These are phyloP conservation scores for Podospora comata DNA, from an alignment of 495 filamentous ascomycete genomes.

Conservation along the genomic window DNA sequence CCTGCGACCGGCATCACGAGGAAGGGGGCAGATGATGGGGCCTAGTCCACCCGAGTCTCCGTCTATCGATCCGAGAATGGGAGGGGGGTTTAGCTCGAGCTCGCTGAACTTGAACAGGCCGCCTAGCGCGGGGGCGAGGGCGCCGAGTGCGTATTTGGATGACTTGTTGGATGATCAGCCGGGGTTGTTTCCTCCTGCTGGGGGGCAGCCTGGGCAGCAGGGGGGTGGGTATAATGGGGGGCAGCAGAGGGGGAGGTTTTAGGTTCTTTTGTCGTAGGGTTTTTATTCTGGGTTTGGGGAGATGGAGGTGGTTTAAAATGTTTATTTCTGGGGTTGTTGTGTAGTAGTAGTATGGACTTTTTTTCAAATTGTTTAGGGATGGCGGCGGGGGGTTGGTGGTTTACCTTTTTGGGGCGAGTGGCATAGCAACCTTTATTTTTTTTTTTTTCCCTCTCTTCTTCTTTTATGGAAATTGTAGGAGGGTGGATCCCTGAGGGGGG, in stretches of 20 bases:
- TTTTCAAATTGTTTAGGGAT: neutral
- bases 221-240: constrained; percentile 7
- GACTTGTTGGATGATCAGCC: constrained; percentile 73
- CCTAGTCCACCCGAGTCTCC: constrained; percentile 70
- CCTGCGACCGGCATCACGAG: constrained; percentile 52
- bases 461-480: neutral
- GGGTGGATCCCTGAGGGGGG: neutral
- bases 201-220: constrained; percentile 4
- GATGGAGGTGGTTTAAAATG: neutral
- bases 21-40: constrained; percentile 42
- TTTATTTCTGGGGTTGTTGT: neutral
- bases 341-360: neutral
- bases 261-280: neutral
- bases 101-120: constrained; percentile 65
- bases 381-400: neutral
- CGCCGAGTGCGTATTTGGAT: constrained; percentile 89
- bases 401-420: neutral
- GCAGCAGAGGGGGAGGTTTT: constrained; percentile 19
- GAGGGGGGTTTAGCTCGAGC: constrained; percentile 59
- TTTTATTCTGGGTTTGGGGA: neutral
- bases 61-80: constrained; percentile 29
- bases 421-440: neutral
- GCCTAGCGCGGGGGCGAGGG: constrained; percentile 58
- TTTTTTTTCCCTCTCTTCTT: neutral
- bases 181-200: constrained; percentile 35